Base-by-base conservation (phyloP, 345 rosid genomes). In the Excoecaria cochinchinensis region DNA sequence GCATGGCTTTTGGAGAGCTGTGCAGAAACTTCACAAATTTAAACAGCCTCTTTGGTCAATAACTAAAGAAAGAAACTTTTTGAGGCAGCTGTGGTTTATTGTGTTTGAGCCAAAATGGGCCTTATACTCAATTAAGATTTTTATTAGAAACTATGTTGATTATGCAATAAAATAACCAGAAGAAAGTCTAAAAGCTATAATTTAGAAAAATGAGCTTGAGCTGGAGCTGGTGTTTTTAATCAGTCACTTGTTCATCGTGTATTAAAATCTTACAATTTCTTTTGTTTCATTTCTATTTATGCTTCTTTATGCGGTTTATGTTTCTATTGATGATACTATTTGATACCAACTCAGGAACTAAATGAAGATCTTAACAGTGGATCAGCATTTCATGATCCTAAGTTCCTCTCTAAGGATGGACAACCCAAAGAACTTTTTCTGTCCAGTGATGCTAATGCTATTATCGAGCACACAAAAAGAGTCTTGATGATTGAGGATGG, bases 401-500 rank as follows among this genome's bases (percentile, higher is more conserved):
- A 87, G 70, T 90, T 83, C 73, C 82, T 89, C 55, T 85, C 87
- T 16, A 87, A 77, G 80, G 87, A 88, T 82, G 94, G 84, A 40
- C 86, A 83, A 74, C 92, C 98, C 58, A 88, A 87, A 82, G 98
- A 95, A 74, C 78, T 95, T 70, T 95, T 92, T 73, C 84, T 95
- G 64, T 93, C 93, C 58, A 95, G 93, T 85, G 98, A 92, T 81
- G 92, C 92, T 11, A 87, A 85, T 75, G 98, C 99, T 68, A 85
- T 95, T 76, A 87, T 95, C 81, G 99, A 92, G 83, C 99, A 95
- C 79, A 95, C 98, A 22, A 92, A 85, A 84, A 92, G 79, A 78
- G 98, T 91, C 76, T 76, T 95, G 89, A 86, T 89, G 83, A 90
- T 95, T 83, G 96, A 95, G 85, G 99, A 95, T 72, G 89, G 85